phyloP scores from a whole-genome alignment of 1,284 basidiomycete genomes.

The Pseudozyma flocculosa region DNA sequence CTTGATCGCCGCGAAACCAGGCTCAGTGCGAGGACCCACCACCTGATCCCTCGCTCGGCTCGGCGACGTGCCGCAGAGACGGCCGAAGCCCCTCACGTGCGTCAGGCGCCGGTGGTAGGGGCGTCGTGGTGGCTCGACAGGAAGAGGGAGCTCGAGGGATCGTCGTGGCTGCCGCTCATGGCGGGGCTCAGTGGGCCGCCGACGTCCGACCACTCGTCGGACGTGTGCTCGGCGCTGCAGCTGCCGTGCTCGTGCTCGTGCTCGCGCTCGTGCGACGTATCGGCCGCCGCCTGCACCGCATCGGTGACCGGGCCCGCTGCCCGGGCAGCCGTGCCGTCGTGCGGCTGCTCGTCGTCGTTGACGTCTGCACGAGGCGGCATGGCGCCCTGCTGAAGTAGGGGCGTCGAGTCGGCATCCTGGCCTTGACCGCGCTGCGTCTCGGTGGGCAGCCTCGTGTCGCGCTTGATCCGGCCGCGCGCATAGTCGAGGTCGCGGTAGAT shows the following conservation, averaged over 20 bases:
- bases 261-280: neutral
- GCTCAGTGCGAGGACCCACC: no score
- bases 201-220: constrained; percentile 45
- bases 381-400: neutral
- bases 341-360: no score
- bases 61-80: no score
- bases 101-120: no score
- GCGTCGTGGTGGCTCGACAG: no score
- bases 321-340: no score
- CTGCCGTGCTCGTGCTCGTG: neutral
- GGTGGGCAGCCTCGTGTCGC: constrained; percentile 6
- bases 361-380: no score
- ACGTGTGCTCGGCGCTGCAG: constrained; percentile 10
- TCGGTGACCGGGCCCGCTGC: no score
- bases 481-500: constrained; percentile 54
- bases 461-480: constrained; percentile 45
- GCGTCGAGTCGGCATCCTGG: neutral
- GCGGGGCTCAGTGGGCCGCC: constrained; percentile 14
- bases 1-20: no score
- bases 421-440: neutral
- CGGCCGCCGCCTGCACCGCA: neutral
- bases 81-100: no score
- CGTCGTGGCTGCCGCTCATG: neutral
- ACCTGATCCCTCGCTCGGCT: no score
- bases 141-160: neutral